Base-by-base conservation (phyloP, 1,284 basidiomycete species). In the Apiotrichum siamense region DNA sequence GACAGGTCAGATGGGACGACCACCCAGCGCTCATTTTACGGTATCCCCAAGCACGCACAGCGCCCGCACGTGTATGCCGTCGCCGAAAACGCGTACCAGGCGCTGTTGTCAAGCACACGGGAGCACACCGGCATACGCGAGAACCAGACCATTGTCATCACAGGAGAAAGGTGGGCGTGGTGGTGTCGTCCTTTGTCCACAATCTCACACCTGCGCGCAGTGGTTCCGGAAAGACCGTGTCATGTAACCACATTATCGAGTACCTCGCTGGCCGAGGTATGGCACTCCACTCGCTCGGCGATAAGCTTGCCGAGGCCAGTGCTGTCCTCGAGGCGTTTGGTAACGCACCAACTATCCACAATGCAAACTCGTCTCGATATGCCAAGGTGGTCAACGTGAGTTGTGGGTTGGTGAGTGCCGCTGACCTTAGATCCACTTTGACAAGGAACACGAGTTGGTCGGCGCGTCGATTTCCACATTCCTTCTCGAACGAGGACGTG, bases 341-440 rank as follows among this genome's bases (percentile, higher is more conserved):
- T 21, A 57, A 57, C 49, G 55, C 55, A 1, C 49, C 55, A 20
- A 57, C 55, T 15, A 46, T 47, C n/a, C 55, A 50, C 35, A 57
- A 57, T 39, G 33, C 50, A 26, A 57, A 57, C 49, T 57, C 55
- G 15, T 44, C 40, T 49, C 55, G 55, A n/a, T 57, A 57, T 27
- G 55, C 55, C 17, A 57, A 57, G 25, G 52, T 57, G 15, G 52
- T 57, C 43, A 57, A 57, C 35, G 55, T 57, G 44, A 32, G 55
- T 40, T 3, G 3, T 9, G 20, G 3, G n/a, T 21, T 9, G 13
- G 4, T 9, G 11, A 0, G 18, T 4, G 11, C 4, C 21, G 17
- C 49, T 54, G 15, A 57, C 52, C 13, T 1, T 24, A 57, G 55
- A 51, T 57, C 32, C 52, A 54, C 41, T 57, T 57, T 18, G 49